These are phyloP conservation scores for Cucurbita moschata DNA, from an alignment of 306 rosid species.

Conservation along the genomic window DNA sequence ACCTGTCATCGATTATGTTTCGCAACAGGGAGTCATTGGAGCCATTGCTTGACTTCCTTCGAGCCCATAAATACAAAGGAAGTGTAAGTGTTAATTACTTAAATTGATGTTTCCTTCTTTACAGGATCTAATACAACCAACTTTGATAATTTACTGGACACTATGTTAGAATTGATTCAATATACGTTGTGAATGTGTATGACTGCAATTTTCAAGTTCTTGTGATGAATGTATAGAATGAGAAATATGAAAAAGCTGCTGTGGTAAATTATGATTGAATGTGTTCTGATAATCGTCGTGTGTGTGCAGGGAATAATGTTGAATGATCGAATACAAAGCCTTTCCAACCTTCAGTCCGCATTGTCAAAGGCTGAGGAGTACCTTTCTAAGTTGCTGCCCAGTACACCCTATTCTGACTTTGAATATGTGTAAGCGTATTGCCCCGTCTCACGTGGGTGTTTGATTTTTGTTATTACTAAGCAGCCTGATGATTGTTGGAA, in stretches of 20 bases:
- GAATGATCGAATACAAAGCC: constrained; percentile 51
- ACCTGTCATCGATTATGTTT: constrained; percentile 80
- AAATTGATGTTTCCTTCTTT: neutral
- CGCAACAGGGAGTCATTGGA: constrained; percentile 63
- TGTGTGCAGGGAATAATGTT: constrained; percentile 62
- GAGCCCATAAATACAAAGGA: constrained; percentile 62
- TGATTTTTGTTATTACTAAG: neutral
- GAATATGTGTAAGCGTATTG: constrained; percentile 54
- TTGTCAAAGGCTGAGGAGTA: constrained; percentile 69
- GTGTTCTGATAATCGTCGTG: neutral
- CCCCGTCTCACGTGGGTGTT: neutral
- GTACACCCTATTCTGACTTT: constrained; percentile 44
- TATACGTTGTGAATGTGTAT: neutral
- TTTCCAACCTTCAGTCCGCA: constrained; percentile 55
- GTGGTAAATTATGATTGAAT: neutral
- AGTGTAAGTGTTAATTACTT: constrained; percentile 32
- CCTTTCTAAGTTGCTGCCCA: constrained; percentile 45
- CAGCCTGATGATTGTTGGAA: neutral
- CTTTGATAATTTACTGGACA: neutral
- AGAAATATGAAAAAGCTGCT: neutral
- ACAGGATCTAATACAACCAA: neutral
- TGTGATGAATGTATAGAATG: neutral
- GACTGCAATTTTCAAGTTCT: neutral
- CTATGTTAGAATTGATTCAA: neutral
- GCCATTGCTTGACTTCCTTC: constrained; percentile 84